Percentiles rank a stretch among this genome's conserved stretches.
phyloP scores from a whole-genome alignment of 2,329 filamentous ascomycete genomes.

The Colletotrichum sp. region DNA sequence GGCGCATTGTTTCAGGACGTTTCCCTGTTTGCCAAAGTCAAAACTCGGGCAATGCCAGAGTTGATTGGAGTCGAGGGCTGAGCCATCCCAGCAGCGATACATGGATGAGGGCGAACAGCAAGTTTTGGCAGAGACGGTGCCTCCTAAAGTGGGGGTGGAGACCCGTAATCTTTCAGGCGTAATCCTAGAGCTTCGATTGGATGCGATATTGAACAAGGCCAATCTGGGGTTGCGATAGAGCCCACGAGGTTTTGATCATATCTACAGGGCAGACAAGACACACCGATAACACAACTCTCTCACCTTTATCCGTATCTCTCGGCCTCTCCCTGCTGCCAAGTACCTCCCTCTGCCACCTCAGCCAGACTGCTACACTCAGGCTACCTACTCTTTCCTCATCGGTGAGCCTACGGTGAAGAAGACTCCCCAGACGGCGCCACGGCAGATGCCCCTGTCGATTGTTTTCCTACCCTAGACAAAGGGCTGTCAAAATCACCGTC shows the following conservation, averaged over 20 bases:
- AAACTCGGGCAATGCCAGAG: background rate
- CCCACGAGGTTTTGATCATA: background rate
- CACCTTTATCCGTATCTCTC: background rate
- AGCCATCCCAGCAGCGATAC: background rate
- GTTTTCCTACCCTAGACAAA: background rate
- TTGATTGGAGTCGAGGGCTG: slow-evolving; percentile 9
- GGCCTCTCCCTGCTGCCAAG: background rate
- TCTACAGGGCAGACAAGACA: background rate
- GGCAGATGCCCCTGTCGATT: slow-evolving; percentile 4
- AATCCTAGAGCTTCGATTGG: slow-evolving; percentile 2
- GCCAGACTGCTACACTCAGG: background rate
- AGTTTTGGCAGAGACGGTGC: background rate
- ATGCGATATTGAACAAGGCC: background rate
- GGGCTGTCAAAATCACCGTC: background rate
- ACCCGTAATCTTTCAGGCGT: slow-evolving; percentile 7
- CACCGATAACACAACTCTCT: background rate
- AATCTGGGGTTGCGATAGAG: background rate
- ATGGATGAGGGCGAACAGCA: background rate
- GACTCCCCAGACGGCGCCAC: background rate
- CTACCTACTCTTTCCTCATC: background rate
- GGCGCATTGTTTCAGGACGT: background rate
- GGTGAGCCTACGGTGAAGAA: background rate
- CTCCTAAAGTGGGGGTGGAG: slow-evolving; percentile 11
- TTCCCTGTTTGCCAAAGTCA: slow-evolving; percentile 8
- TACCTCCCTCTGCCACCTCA: background rate